Evolutionary conservation across 768 basidiomycete genomes (phyloP), one percentile per base, ranked within the genome.

Genomic region (Pisolithus microcarpus): DNA sequence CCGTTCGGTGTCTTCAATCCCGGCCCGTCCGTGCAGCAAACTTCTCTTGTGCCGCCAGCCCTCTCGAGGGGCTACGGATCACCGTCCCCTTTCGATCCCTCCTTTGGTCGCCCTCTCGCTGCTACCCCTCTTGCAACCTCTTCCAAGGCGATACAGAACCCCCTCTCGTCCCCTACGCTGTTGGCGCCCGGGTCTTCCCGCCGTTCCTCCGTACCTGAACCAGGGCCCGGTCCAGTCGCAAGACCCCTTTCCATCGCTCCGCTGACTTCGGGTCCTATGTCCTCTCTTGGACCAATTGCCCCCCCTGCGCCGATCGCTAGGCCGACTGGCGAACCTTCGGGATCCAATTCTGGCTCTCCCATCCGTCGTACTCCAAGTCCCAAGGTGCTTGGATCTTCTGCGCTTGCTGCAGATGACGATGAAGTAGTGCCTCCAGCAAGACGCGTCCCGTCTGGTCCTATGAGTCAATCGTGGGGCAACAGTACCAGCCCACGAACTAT

Each of bases 391-490:
- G 88, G 88, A 11, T 89, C 87, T 13, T 84, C 84, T 5, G 87
- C 88, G 18, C 74, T 90, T 18, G 79, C 82, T 3, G 79, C 86
- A 13, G 87, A 88, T 53, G 87, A 87, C 54, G 88, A 91, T 62
- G 87, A 90, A 61, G 84, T 89, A 9, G 78, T 90, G 15, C 67
- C 75, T 38, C 68, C 75, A 10, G 70, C 77, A 36, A 65, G 79
- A 44, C 70, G 77, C 7, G 66, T 64, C 38, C 69, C 63, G 0
- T 66, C 65, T 36, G 67, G 70, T 42, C 67, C 68, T 3, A 72
- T 76, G 10, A 68, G 76, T 7, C 76, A 75, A 50, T 67, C 70
- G 2, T 82, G 82, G 80, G 72, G 73, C 4, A 68, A 58, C 37
- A 55, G 73, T 24, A 60, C 74, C 45, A 76, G 72, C 54, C 76